Evolutionary conservation across 345 rosid species (phyloP), one percentile per base, ranked within the genome.

Genomic region (Pseudoturritis turrita): DNA sequence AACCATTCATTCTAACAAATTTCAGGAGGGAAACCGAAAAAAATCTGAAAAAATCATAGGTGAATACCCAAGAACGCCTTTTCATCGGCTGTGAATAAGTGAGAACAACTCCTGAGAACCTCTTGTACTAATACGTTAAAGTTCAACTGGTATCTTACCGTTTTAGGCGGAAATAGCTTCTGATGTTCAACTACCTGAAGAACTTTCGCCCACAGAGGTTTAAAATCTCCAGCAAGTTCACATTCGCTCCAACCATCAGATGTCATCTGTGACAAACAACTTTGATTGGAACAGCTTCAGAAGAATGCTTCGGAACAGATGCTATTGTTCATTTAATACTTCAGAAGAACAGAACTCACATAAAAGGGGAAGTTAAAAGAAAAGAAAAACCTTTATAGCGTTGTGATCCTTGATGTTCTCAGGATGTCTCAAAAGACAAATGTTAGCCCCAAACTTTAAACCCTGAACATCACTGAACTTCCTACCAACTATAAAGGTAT

Each of bases 401-500:
- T 87, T 83, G 37, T 71, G 83, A 74, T 91, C 97, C 77, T 86
- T 91, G 39, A 72, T 55, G 65, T 94, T 91, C 68, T 85, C 75
- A 43, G 89, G 91, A 47, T 94, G 92, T 79, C 95, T 87, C 73
- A 71, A 49, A 68, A 94, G 96, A 74, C 54, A 81, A 54, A 89
- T 72, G 29, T 18, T 73, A 4, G 58, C 80, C 51, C 88, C 92
- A 68, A 60, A 51, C 41, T 62, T 79, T 62, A 94, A 54, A 41
- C 73, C 83, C 68, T 74, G 85, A 83, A 79, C 82, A 59, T 77
- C 83, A 75, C 92, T 83, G 65, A 83, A 94, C 82, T 80, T 85
- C 65, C 95, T 87, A 14, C 98, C 96, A 66, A 94, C 96, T 46
- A 89, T 89, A 77, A 81, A 85, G 26, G 98, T 89, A 2, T 82